Evolutionary conservation across 495 filamentous ascomycete genomes (phyloP).

Genomic region (Neurospora sp.): DNA sequence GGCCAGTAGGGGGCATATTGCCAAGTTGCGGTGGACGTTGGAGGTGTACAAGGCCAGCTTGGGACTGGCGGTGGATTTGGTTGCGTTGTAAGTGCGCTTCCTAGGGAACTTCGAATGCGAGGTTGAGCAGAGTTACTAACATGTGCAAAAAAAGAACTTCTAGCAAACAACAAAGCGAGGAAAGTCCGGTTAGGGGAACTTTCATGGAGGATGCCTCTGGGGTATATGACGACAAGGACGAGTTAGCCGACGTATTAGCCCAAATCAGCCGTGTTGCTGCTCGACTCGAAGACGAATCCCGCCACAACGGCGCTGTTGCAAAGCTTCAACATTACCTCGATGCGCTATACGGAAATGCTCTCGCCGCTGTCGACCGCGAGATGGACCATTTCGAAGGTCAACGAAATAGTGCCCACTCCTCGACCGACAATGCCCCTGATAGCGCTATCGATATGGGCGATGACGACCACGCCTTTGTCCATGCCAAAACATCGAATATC

Average conservation of each 20-base stretch:
- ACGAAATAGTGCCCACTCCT: slow-evolving; percentile 11
- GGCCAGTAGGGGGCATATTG: slow-evolving; percentile 24
- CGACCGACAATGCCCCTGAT: slow-evolving; percentile 29
- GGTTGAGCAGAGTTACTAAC: background rate
- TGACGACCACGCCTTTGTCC: slow-evolving; percentile 11
- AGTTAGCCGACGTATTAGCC: slow-evolving; percentile 4
- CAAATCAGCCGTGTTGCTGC: slow-evolving; percentile 6
- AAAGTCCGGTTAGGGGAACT: background rate
- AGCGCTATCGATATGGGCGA: slow-evolving; percentile 32
- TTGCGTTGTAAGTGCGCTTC: slow-evolving; percentile 23
- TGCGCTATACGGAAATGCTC: slow-evolving; percentile 21
- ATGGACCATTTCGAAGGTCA: slow-evolving; percentile 5
- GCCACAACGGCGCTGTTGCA: slow-evolving; percentile 21
- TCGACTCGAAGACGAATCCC: slow-evolving; percentile 17
- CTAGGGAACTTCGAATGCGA: background rate
- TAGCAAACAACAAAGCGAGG: background rate
- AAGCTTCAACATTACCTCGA: slow-evolving; percentile 27
- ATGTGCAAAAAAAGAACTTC: background rate
- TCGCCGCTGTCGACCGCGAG: slow-evolving; percentile 11
- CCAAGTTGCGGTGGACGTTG: slow-evolving; percentile 23
- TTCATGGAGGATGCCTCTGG: background rate
- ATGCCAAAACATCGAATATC: slow-evolving; percentile 7
- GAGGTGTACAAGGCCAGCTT: slow-evolving; percentile 30
- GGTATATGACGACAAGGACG: slow-evolving; percentile 1
- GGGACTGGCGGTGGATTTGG: slow-evolving; percentile 32